Conservation (phyloP, 495 filamentous ascomycete genomes). For the Geoglossum glabrum region DNA sequence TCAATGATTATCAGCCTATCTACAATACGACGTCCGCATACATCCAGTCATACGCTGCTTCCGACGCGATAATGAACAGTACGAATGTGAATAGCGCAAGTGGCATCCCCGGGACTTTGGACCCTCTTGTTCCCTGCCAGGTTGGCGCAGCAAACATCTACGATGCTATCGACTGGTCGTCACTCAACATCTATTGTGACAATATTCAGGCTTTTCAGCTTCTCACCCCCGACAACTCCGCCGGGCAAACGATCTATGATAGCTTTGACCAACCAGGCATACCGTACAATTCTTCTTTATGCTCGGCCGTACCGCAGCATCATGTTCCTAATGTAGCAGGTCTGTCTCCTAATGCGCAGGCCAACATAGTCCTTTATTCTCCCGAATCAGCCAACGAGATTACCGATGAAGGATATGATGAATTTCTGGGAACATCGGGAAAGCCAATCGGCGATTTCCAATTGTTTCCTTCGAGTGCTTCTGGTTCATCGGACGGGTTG, state of each 20-base stretch:
- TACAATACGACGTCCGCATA: neutral
- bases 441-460: conserved; percentile 26
- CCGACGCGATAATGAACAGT: neutral
- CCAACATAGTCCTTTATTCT: conserved; percentile 42
- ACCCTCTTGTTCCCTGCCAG: neutral
- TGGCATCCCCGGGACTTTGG: neutral
- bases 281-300: neutral
- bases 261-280: conserved; percentile 6
- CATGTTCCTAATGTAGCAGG: conserved; percentile 20
- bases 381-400: conserved; percentile 31
- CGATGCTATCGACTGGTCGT: conserved; percentile 1
- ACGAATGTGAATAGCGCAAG: neutral
- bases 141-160: neutral
- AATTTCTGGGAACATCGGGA: conserved; percentile 13
- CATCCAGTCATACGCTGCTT: neutral
- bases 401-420: conserved; percentile 25
- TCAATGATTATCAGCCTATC: neutral
- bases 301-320: neutral
- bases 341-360: conserved; percentile 42
- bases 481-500: neutral
- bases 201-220: neutral
- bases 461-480: conserved; percentile 14
- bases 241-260: conserved; percentile 10
- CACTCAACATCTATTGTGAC: neutral
- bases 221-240: conserved; percentile 3